Evolutionary conservation across 2,329 filamentous ascomycete species (phyloP).

Genomic region (Cladophialophora yegresii): DNA sequence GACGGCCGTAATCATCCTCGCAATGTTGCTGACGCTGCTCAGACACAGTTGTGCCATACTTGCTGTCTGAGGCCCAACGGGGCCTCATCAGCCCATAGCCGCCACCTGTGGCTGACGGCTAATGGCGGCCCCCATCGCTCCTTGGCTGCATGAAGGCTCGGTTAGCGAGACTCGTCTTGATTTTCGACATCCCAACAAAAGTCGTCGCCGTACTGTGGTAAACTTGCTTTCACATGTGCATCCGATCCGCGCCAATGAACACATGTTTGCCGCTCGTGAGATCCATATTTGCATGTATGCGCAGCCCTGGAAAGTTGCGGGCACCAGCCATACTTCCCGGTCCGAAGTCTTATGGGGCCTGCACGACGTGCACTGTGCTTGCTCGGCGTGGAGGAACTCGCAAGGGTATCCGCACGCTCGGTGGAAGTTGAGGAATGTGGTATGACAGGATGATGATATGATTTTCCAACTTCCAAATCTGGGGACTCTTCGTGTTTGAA

Average conservation of each 20-base stretch:
- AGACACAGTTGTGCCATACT: neutral
- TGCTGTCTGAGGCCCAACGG: neutral
- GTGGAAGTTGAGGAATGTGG: slow-evolving; percentile 1
- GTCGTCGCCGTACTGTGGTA: neutral
- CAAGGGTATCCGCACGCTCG: neutral
- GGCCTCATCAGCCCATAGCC: neutral
- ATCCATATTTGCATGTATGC: slow-evolving; percentile 7
- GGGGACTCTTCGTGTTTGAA: neutral
- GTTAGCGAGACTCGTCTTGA: neutral
- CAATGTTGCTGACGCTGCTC: neutral
- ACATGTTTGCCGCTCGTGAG: slow-evolving; percentile 9
- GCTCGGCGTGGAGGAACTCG: slow-evolving; percentile 7
- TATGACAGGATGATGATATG: slow-evolving; percentile 13
- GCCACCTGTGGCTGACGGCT: neutral
- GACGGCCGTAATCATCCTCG: too few species aligned
- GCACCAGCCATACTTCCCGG: slow-evolving; percentile 14
- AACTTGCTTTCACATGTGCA: slow-evolving; percentile 13
- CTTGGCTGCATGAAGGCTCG: neutral
- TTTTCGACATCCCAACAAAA: slow-evolving; percentile 14
- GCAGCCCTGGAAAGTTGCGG: slow-evolving; percentile 8
- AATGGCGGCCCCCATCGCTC: neutral
- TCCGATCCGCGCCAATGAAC: slow-evolving; percentile 12
- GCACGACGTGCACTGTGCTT: slow-evolving; percentile 6
- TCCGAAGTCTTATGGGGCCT: slow-evolving; percentile 6
- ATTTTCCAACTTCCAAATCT: slow-evolving; percentile 1